Evolutionary conservation across 257 asterid species (phyloP), one percentile per base, ranked within the genome.

Genomic region (Solanum neorickii): DNA sequence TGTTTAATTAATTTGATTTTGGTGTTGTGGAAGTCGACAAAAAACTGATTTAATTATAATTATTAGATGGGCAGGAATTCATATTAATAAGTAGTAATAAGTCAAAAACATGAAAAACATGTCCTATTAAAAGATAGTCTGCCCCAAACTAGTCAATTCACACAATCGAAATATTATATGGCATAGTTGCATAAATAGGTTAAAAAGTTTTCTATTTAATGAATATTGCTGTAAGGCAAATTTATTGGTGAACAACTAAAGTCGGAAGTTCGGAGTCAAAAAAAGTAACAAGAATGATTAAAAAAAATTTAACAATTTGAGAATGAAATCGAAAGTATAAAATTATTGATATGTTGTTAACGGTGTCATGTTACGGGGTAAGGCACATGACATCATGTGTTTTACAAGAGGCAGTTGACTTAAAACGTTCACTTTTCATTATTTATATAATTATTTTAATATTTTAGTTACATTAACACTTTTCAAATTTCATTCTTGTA

Each of bases 191-290:
- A 59, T 59, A 59, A 5, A 59, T 20, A 59, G 21, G 66, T 56
- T 18, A 56, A 56, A 56, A 18, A 7, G 65, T 7, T 56, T 18
- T 52, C 62, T 52, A 52, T 52, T 52, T 52, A 52, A 52, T 52
- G 62, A 52, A 52, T 52, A 52, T 52, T 52, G 60, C 23, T 52
- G 2, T 52, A 5, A 16, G 60, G 9, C 4, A 21, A 52, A 52
- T 52, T 52, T 16, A 52, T 16, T 6, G 62, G 62, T 52, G 62
- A 52, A 21, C 23, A 52, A 52, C 23, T 52, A 52, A 52, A 52
- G 10, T 1, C 0, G 23, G 3, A 4, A 56, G 23, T 56, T 2
- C 0, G 4, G 0, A 56, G 11, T 18, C 3, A 18, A 56, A 56
- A 56, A 52, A 10, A 9, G 2, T 2, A 52, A 18, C 7, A 16